Percentiles rank a stretch among this genome's conserved stretches.
These are phyloP conservation scores for Claviceps lovelessii DNA, from an alignment of 2,329 filamentous ascomycete genomes.

Conservation along the genomic window DNA sequence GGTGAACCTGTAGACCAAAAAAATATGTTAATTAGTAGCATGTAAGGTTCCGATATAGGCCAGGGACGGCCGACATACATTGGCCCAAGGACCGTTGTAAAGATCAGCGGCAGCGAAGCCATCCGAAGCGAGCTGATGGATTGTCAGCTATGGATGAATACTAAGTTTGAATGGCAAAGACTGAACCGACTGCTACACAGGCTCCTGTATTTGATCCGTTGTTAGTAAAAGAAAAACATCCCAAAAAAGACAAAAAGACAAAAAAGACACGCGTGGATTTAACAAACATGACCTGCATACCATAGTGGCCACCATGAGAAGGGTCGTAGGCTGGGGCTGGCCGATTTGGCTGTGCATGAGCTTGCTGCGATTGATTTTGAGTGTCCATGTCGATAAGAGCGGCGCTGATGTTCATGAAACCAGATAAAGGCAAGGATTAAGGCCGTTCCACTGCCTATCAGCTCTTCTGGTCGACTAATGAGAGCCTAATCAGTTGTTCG, in stretches of 20 bases:
- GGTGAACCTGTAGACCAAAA: slow-evolving; percentile 61
- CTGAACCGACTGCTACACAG: slow-evolving; percentile 28
- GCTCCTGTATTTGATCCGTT: slow-evolving; percentile 24
- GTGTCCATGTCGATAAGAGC: slow-evolving; percentile 20
- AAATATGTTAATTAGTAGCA: neutral
- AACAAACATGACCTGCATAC: slow-evolving; percentile 30
- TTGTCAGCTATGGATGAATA: slow-evolving; percentile 12
- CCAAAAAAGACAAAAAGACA: too few species aligned
- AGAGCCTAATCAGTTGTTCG: neutral
- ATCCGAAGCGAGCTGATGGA: slow-evolving; percentile 59
- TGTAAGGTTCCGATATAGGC: neutral
- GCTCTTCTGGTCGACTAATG: neutral
- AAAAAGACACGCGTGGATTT: neutral
- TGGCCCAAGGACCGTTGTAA: slow-evolving; percentile 89
- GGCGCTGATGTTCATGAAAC: neutral
- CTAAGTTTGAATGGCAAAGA: neutral
- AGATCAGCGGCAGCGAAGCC: slow-evolving; percentile 86
- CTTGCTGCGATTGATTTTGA: slow-evolving; percentile 32
- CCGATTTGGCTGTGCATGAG: slow-evolving; percentile 43
- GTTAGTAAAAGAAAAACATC: slow-evolving; percentile 1
- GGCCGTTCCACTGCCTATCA: neutral
- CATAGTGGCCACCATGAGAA: slow-evolving; percentile 62
- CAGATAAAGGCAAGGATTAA: neutral
- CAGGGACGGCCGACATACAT: slow-evolving; percentile 43
- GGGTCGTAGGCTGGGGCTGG: slow-evolving; percentile 57